Evolutionary conservation across 306 rosid species (phyloP), one percentile per base, ranked within the genome.

Genomic region (Hippophae rhamnoides): DNA sequence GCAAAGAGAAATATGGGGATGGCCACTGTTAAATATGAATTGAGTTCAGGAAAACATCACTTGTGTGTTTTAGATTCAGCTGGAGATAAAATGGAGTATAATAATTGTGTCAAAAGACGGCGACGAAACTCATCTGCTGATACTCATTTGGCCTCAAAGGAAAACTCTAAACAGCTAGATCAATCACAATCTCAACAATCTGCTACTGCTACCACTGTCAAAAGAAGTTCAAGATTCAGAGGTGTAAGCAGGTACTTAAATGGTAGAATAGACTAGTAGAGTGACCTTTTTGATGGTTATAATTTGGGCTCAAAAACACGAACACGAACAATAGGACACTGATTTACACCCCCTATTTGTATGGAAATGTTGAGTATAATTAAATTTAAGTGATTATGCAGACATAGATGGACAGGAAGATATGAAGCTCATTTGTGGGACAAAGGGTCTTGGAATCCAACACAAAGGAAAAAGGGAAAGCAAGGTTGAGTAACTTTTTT

Each of bases 381-480:
- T 5, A 3, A 27, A 27, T 8, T 10, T 13, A 13, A 38, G 13
- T 38, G 45, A 31, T 3, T 7, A 47, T 61, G 62, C 66, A 74
- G 80, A 56, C 75, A 79, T 61, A 46, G 84, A 71, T 71, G 80
- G 80, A 79, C 78, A 1, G 84, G 78, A 31, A 60, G 78, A 44
- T 79, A 60, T 55, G 75, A 74, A 61, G 80, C 84, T 43, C 84
- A 74, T 68, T 67, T 79, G 26, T 79, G 84, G 84, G 80, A 79
- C 50, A 79, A 79, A 50, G 78, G 75, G 66, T 71, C 68, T 51
- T 74, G 80, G 84, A 71, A 79, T 68, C 84, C 84, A 64, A 79
- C 78, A 48, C 80, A 71, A 51, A 68, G 72, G 65, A 79, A 75
- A 73, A 79, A 79, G 61, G 84, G 84, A 54, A 79, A 75, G 62